Percentiles rank a stretch among this genome's conserved stretches.
These are phyloP conservation scores for Miamiensis avidus DNA, from an alignment of 169 alveolate genomes.

Conservation along the genomic window DNA sequence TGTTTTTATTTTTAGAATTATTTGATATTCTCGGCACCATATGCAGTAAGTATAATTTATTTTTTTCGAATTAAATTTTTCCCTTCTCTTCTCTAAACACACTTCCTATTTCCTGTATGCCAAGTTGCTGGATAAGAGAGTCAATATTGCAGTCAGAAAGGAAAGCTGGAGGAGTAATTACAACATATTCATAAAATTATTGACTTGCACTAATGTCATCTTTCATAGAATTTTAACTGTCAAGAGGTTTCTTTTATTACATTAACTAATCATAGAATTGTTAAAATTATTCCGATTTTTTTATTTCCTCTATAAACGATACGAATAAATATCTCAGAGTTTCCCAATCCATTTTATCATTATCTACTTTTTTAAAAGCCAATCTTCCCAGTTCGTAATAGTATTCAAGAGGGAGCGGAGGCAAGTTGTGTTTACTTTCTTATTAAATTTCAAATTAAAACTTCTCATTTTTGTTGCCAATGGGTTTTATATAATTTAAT, in stretches of 20 bases:
- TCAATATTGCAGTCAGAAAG: background rate
- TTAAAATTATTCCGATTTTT: too few species aligned
- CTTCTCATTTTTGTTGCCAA: background rate
- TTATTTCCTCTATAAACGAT: background rate
- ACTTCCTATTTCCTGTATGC: too few species aligned
- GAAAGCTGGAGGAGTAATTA: background rate
- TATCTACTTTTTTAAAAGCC: background rate
- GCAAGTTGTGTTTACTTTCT: background rate
- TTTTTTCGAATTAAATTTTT: background rate
- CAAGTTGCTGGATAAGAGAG: background rate
- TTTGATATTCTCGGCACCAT: background rate
- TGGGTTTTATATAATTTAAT: background rate
- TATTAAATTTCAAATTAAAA: background rate
- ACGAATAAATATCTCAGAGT: background rate
- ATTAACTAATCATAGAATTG: too few species aligned
- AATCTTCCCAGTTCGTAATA: background rate
- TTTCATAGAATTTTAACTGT: too few species aligned
- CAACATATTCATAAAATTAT: too few species aligned
- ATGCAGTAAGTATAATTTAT: background rate
- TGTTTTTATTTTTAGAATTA: background rate
- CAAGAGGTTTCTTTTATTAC: too few species aligned
- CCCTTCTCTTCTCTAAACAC: background rate
- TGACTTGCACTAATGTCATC: background rate
- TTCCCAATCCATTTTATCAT: background rate
- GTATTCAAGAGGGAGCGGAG: background rate